These are phyloP conservation scores for Raphanus sativus DNA, from an alignment of 345 rosid genomes.

Conservation along the genomic window DNA sequence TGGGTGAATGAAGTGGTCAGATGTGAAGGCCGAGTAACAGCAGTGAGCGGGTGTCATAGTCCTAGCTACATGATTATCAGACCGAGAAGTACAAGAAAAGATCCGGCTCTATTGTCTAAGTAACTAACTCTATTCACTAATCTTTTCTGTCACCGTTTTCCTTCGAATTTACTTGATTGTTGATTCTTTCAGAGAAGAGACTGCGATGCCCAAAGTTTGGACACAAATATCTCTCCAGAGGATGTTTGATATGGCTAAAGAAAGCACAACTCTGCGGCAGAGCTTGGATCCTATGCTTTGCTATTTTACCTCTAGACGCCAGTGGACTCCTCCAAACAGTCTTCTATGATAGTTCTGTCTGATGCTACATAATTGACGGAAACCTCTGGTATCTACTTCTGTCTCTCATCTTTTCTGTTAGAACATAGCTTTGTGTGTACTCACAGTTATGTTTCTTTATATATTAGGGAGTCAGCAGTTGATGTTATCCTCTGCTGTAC, in stretches of 20 bases:
- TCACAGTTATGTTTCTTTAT: slow-evolving; percentile 25
- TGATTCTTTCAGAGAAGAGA: slow-evolving; percentile 65
- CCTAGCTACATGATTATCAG: slow-evolving; percentile 53
- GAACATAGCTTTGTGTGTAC: background rate
- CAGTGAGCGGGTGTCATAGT: slow-evolving; percentile 43
- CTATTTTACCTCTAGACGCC: slow-evolving; percentile 64
- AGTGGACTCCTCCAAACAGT: slow-evolving; percentile 82
- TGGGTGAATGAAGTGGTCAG: slow-evolving; percentile 98
- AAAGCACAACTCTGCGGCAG: slow-evolving; percentile 74
- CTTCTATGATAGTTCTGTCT: slow-evolving; percentile 63
- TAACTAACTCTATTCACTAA: slow-evolving; percentile 24
- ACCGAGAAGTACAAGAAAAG: slow-evolving; percentile 65
- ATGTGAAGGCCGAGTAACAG: slow-evolving; percentile 74
- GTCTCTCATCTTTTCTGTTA: slow-evolving; percentile 10
- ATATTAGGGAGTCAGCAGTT: slow-evolving; percentile 68
- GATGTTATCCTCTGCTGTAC: slow-evolving; percentile 71
- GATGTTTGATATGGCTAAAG: slow-evolving; percentile 86
- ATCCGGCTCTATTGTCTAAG: slow-evolving; percentile 79
- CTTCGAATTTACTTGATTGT: background rate
- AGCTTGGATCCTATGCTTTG: slow-evolving; percentile 80
- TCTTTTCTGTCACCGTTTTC: background rate
- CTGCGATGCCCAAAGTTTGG: slow-evolving; percentile 85
- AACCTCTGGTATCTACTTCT: slow-evolving; percentile 51
- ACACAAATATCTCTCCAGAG: slow-evolving; percentile 87
- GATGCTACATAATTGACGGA: slow-evolving; percentile 73